Evolutionary conservation across 768 basidiomycete species (phyloP), one percentile per base, ranked within the genome.

Genomic region (Tephrocybe sp.): DNA sequence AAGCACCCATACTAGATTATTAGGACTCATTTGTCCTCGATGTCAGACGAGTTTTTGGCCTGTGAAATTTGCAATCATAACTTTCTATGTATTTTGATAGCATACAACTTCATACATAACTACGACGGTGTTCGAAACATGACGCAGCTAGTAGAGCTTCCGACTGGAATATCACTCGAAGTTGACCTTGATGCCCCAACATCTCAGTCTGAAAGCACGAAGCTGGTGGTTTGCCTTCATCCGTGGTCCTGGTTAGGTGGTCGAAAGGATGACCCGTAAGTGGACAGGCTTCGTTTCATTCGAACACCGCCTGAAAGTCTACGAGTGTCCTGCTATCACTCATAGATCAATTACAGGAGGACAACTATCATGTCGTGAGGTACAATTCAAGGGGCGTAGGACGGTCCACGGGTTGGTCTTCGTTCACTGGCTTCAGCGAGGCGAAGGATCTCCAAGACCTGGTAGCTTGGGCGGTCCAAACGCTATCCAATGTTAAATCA

Each of bases 181-280:
- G 66, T 73, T 28, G 68, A 70, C 15, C 50, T 70, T 1, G 63
- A 66, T 36, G 57, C 53, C 15, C 73, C 77, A 10, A 56, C 58
- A 18, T 51, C 41, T 15, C 17, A 42, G 10, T 38, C 54, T 25
- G 25, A 39, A 21, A 52, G 57, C 32, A 23, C 25, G 14, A 84
- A 79, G 54, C 64, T 86, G 5, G 89, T 84, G 0, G 68, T 93
- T n/a, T 84, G 84, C 58, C 70, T 88, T 10, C 90, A 93, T 58
- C 91, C 91, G 5, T 93, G 90, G 90, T 84, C 86, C n/a, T 83
- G 89, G 78, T 74, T 92, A 0, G 90, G 90, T 1, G 90, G 90
- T 14, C 75, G 70, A 45, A 88, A 85, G 81, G 64, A 83, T 56
- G 89, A 93, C 59, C 79, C 85, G 90, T 92, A 64, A 61, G 88